phyloP scores from a whole-genome alignment of 768 basidiomycete genomes.

The Boletus pseudo-olivaceus region DNA sequence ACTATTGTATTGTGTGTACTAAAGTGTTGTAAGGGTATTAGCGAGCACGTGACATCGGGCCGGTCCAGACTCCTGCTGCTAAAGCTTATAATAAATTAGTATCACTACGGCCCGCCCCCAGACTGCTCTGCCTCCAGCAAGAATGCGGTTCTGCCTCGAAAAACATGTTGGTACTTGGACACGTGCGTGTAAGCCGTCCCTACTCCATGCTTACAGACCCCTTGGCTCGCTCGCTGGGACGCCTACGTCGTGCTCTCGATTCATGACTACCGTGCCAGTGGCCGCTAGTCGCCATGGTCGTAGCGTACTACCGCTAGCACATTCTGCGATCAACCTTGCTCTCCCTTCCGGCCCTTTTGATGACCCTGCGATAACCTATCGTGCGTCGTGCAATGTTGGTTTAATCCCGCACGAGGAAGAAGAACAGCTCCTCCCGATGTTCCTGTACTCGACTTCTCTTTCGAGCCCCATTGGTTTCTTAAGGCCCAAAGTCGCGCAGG shows the following conservation, averaged over 20 bases:
- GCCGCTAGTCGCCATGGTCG: background rate
- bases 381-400: conserved; percentile 19
- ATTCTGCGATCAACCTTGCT: conserved; percentile 24
- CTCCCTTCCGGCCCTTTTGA: conserved; percentile 26
- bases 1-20: background rate
- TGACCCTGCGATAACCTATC: conserved; percentile 6
- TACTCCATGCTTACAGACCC: background rate
- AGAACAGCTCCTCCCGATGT: conserved; percentile 22
- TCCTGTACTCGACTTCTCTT: conserved; percentile 7
- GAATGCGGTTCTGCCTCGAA: background rate
- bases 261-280: background rate
- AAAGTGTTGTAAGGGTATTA: no score
- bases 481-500: conserved; percentile 7
- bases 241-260: background rate
- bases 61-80: no score
- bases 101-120: no score
- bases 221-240: background rate
- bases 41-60: no score
- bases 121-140: background rate
- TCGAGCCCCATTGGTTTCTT: conserved; percentile 20
- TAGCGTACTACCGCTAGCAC: conserved; percentile 22
- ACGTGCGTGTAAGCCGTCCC: background rate
- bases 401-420: conserved; percentile 9
- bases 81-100: no score
- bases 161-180: background rate